Evolutionary conservation across 805 yeast species (phyloP).

Genomic region (Cyberlindnera japonica): DNA sequence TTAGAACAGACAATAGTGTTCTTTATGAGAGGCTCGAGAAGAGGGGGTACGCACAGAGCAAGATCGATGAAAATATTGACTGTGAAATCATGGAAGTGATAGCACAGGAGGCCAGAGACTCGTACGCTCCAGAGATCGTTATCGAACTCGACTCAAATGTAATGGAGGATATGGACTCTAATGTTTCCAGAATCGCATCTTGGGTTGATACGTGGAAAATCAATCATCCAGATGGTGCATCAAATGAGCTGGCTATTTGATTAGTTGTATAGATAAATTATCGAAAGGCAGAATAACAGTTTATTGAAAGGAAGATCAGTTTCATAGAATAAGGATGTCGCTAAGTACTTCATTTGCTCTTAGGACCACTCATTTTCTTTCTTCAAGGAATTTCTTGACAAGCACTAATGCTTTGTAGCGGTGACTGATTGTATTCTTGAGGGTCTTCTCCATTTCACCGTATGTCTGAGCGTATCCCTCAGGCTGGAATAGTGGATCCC

Average conservation of each 20-base stretch:
- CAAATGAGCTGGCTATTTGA: slow-evolving; percentile 39
- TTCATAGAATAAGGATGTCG: too few relatives aligned
- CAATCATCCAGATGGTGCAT: slow-evolving; percentile 60
- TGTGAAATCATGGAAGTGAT: slow-evolving; percentile 97
- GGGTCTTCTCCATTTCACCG: slow-evolving; percentile 80
- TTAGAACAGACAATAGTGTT: slow-evolving; percentile 68
- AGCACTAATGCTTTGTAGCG: slow-evolving; percentile 79
- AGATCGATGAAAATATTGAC: slow-evolving; percentile 88
- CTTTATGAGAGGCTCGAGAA: slow-evolving; percentile 72
- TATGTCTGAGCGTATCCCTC: slow-evolving; percentile 69
- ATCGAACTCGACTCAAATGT: slow-evolving; percentile 73
- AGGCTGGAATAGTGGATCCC: slow-evolving; percentile 92
- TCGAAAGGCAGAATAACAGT: too few relatives aligned
- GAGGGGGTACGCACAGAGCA: slow-evolving; percentile 75
- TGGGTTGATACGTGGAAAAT: slow-evolving; percentile 78
- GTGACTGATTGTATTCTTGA: slow-evolving; percentile 83
- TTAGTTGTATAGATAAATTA: too few relatives aligned
- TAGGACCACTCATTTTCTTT: slow-evolving; percentile 14
- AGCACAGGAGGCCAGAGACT: slow-evolving; percentile 79
- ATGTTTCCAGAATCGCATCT: slow-evolving; percentile 65
- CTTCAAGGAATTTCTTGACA: slow-evolving; percentile 52
- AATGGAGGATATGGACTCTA: slow-evolving; percentile 76
- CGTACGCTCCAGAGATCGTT: slow-evolving; percentile 75
- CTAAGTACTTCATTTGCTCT: neutral
- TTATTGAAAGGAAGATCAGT: too few relatives aligned